phyloP scores from a whole-genome alignment of 169 alveolate species.

The Cryptosporidium sp. region DNA sequence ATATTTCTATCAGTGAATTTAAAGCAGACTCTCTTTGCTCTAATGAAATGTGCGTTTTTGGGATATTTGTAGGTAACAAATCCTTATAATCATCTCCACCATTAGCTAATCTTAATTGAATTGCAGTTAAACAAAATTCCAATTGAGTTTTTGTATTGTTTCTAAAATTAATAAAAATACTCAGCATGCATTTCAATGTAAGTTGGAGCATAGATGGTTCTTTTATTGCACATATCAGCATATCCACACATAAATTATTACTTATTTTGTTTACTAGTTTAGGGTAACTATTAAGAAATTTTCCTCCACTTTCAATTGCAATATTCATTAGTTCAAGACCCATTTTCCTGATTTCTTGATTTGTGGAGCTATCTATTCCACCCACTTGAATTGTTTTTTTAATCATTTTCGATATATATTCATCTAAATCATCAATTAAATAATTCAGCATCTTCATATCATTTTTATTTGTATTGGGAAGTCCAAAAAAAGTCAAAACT shows the following conservation, averaged over 20 bases:
- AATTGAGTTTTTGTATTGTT: conserved; percentile 27
- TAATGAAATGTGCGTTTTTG: conserved; percentile 2
- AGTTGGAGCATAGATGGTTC: conserved; percentile 45
- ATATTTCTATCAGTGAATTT: conserved; percentile 38
- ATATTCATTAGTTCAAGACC: conserved; percentile 43
- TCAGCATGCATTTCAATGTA: conserved; percentile 28
- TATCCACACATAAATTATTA: conserved; percentile 14
- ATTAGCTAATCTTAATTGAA: conserved; percentile 42
- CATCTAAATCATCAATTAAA: neutral
- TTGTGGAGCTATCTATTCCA: conserved; percentile 2
- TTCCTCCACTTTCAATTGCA: conserved; percentile 72
- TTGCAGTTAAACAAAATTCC: conserved; percentile 41
- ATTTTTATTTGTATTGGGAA: neutral
- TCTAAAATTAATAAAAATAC: conserved; percentile 35
- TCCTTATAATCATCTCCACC: conserved; percentile 1
- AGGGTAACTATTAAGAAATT: neutral
- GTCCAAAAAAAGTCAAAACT: conserved; percentile 34
- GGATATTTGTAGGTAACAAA: conserved; percentile 26
- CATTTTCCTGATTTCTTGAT: conserved; percentile 53
- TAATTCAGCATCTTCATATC: neutral
- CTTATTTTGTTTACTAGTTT: conserved; percentile 8
- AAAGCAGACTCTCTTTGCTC: conserved; percentile 62
- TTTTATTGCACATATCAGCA: conserved; percentile 9
- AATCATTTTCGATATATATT: conserved; percentile 24
- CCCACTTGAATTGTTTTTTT: conserved; percentile 36